Conservation (phyloP, 345 rosid genomes). For the Citrus sp. region DNA sequence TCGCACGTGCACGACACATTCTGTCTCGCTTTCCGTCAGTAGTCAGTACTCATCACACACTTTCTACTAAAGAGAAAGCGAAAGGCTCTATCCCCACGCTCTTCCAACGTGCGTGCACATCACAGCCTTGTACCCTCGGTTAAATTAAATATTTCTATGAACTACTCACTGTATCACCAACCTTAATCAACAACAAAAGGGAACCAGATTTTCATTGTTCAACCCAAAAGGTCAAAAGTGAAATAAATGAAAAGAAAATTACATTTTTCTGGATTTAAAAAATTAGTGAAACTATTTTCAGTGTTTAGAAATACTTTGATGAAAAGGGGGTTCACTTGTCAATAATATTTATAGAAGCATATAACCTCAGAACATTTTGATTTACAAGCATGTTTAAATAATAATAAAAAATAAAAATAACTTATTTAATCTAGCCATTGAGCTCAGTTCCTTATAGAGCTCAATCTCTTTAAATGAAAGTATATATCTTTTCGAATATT, state of each 20-base stretch:
- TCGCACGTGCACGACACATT: conserved; percentile 25
- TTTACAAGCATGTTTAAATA: too few relatives aligned
- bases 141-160: too few relatives aligned
- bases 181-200: background rate
- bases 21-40: background rate
- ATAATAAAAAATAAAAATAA: too few relatives aligned
- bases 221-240: background rate
- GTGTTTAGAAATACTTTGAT: too few relatives aligned
- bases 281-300: background rate
- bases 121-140: background rate
- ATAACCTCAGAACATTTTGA: too few relatives aligned
- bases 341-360: too few relatives aligned
- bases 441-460: too few relatives aligned
- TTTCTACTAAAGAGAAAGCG: background rate
- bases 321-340: too few relatives aligned
- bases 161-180: too few relatives aligned
- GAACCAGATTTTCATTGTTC: background rate
- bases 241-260: background rate
- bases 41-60: background rate
- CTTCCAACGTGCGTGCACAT: conserved; percentile 12
- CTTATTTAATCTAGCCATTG: too few relatives aligned
- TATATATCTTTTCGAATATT: too few relatives aligned
- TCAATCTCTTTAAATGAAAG: too few relatives aligned
- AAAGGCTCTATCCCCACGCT: background rate
- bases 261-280: background rate